A percentile compares a stretch with the other conserved stretches of the same genome.
Conservation (phyloP, 78 protist species). For the Mastigamoeba balamuthi region DNA sequence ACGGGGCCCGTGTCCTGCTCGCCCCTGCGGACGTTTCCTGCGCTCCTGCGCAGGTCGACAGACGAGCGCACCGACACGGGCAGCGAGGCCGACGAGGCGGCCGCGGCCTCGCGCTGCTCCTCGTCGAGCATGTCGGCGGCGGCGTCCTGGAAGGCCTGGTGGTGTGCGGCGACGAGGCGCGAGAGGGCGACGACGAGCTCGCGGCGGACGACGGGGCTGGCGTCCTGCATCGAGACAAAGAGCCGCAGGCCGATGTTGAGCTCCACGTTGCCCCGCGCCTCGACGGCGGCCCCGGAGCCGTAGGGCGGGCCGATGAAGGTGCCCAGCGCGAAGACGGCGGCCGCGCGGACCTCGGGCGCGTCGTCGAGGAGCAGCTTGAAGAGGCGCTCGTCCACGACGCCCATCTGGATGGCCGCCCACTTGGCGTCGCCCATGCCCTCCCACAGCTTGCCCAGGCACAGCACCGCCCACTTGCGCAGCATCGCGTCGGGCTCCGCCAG, state of each 20-base stretch:
- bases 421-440: conserved; percentile 55
- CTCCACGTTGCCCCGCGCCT: conserved; percentile 32
- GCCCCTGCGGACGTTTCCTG: too few species aligned
- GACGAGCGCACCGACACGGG: too few species aligned
- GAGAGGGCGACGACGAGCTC: conserved; percentile 45
- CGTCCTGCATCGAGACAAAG: conserved; percentile 39
- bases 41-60: too few species aligned
- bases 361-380: conserved; percentile 35
- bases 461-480: conserved; percentile 54
- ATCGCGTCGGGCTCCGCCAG: conserved; percentile 50
- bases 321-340: conserved; percentile 56
- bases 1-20: too few species aligned
- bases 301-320: conserved; percentile 41
- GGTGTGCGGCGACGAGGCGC: conserved; percentile 17
- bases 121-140: too few species aligned
- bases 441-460: conserved; percentile 70
- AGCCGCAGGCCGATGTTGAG: conserved; percentile 27
- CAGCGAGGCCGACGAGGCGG: too few species aligned
- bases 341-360: conserved; percentile 66
- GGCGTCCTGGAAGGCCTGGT: too few species aligned
- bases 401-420: conserved; percentile 33
- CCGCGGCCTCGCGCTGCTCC: too few species aligned
- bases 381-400: conserved; percentile 32
- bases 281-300: not conserved
- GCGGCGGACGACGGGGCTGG: conserved; percentile 54